Conservation (phyloP, 768 basidiomycete species). For the Boletus reticuloceps region DNA sequence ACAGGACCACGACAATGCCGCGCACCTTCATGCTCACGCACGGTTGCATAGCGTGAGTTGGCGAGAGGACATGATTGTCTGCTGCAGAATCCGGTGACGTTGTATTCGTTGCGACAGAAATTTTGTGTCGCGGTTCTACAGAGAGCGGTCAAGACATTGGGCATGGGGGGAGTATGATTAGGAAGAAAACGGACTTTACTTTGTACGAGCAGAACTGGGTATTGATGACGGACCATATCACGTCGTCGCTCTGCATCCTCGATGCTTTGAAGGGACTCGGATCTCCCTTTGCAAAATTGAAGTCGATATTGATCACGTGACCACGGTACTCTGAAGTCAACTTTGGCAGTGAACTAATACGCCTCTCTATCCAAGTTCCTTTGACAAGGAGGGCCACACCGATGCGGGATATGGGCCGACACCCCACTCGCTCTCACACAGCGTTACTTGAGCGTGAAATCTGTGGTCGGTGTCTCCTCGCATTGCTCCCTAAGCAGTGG, state of each 20-base stretch:
- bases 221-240: conserved; percentile 97
- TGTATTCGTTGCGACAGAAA: conserved; percentile 98
- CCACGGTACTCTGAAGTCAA: not conserved
- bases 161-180: not conserved
- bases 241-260: conserved; percentile 91
- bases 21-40: conserved; percentile 90
- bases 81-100: conserved; percentile 94
- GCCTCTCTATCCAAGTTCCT: too few relatives aligned
- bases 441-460: too few relatives aligned
- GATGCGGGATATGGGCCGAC: too few relatives aligned
- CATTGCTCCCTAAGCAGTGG: too few relatives aligned
- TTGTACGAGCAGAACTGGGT: conserved; percentile 98
- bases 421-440: too few relatives aligned
- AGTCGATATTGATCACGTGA: conserved; percentile 8
- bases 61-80: conserved; percentile 97
- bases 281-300: not conserved
- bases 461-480: too few relatives aligned
- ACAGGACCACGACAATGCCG: not conserved
- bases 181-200: conserved; percentile 77
- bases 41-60: conserved; percentile 97
- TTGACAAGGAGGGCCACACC: too few relatives aligned
- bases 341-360: too few relatives aligned
- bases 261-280: not conserved
- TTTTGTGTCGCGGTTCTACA: conserved; percentile 89
- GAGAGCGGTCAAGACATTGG: conserved; percentile 6